phyloP scores from a whole-genome alignment of 2,329 filamentous ascomycete species.

The Microdochium trichocladiopsis region DNA sequence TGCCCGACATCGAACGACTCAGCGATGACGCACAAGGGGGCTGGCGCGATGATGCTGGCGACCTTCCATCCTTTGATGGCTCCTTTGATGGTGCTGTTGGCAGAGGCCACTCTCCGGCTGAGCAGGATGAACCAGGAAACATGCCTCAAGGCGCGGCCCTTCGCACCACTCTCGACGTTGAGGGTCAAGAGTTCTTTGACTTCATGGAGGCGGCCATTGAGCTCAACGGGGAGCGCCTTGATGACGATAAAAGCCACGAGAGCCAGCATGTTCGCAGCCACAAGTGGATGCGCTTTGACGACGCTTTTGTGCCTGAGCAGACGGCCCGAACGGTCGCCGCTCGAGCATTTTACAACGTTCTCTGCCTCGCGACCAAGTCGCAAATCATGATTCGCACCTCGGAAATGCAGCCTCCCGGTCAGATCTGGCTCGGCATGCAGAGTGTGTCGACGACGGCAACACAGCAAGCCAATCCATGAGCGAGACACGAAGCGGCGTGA shows the following conservation, averaged over 20 bases:
- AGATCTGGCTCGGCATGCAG: constrained; percentile 36
- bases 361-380: constrained; percentile 62
- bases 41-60: constrained; percentile 22
- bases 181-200: background rate
- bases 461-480: too few relatives aligned
- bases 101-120: background rate
- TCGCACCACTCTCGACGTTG: background rate
- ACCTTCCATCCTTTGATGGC: constrained; percentile 20
- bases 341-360: constrained; percentile 69
- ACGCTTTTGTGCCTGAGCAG: constrained; percentile 53
- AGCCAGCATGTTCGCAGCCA: background rate
- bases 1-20: constrained; percentile 35
- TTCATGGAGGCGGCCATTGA: constrained; percentile 29
- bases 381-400: constrained; percentile 44
- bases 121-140: background rate
- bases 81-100: constrained; percentile 16
- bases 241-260: constrained; percentile 19
- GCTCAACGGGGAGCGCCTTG: constrained; percentile 19
- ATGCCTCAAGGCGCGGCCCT: constrained; percentile 2
- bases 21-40: constrained; percentile 32
- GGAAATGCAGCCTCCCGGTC: constrained; percentile 32
- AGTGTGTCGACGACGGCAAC: constrained; percentile 1
- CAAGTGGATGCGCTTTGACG: constrained; percentile 57
- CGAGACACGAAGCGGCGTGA: too few relatives aligned
- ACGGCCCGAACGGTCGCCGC: constrained; percentile 57